Percentiles rank a stretch among this genome's conserved stretches.
These are phyloP conservation scores for Litchi chinensis DNA, from an alignment of 345 rosid species.

Conservation along the genomic window DNA sequence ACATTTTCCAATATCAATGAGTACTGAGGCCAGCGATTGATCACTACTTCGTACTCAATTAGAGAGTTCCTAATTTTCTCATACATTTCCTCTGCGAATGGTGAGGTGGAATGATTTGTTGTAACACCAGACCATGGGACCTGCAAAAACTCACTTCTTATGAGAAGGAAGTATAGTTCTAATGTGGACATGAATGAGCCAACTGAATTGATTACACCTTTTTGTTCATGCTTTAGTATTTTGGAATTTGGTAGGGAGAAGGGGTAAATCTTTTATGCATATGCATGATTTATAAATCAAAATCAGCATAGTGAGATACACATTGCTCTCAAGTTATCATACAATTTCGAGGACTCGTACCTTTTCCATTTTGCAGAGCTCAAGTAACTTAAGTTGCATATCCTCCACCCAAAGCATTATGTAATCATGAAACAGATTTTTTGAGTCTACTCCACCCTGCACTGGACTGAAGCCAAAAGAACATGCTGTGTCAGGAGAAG, in stretches of 20 bases:
- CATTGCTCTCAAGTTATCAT: not conserved
- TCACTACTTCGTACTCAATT: constrained; percentile 79
- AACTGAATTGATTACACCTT: not conserved
- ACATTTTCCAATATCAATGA: constrained; percentile 85
- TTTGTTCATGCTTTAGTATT: not conserved
- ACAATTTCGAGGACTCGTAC: constrained; percentile 35
- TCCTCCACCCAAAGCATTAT: constrained; percentile 94
- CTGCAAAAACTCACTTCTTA: constrained; percentile 41
- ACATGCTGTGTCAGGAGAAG: constrained; percentile 19
- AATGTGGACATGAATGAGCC: constrained; percentile 8
- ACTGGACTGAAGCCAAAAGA: constrained; percentile 57
- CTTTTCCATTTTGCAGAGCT: constrained; percentile 88
- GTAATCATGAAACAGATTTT: constrained; percentile 72
- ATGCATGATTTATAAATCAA: too few species aligned
- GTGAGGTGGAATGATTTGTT: constrained; percentile 87
- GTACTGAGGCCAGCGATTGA: constrained; percentile 93
- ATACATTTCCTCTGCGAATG: constrained; percentile 94
- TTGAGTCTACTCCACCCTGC: constrained; percentile 83
- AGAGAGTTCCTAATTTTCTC: constrained; percentile 76
- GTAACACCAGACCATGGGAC: constrained; percentile 85
- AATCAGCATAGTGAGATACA: too few species aligned
- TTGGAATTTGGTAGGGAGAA: not conserved
- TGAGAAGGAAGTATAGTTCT: not conserved
- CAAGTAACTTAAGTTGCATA: constrained; percentile 88
- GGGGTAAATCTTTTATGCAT: too few species aligned